Base-by-base conservation (phyloP, 257 asterid genomes). In the Mitragyna speciosa region DNA sequence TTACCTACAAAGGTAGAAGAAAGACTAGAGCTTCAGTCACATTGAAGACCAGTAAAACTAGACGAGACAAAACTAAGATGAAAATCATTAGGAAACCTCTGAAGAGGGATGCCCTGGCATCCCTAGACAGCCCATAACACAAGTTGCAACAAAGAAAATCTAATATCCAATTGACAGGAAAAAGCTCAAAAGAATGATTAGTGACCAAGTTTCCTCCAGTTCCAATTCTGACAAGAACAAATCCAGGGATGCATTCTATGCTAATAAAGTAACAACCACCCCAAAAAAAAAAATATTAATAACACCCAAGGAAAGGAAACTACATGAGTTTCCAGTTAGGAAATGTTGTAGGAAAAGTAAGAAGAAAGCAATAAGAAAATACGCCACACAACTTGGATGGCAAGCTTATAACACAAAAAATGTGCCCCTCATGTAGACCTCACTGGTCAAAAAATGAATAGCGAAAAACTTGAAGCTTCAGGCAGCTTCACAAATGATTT, bases 1-100 rank as follows among this genome's bases (percentile, higher is more conserved):
- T 93, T 70, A 93, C 89, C 99, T 95, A 87, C 84, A 84, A 68
- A 68, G 19, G 80, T 5, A 48, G 47, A 56, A 82, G 58, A 77
- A 9, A 56, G 78, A 76, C 73, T 33, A 54, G 73, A 70, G 73
- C 63, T 67, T 61, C 52, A 75, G 45, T 65, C 41, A 73, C 73
- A 33, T 61, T 19, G 52, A 65, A 61, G 47, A 51, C 59, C 83
- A 48, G 76, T 65, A 66, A 51, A 78, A n/a, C 41, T 22, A 72
- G 3, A 52, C n/a, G 14, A 72, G 45, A 72, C 7, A 26, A 70
- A 70, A 52, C 73, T 43, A 47, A 43, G 45, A n/a, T 16, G 43
- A 36, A 66, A 33, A 67, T 36, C 47, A 16, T 33, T 36, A 36
- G 9, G 49, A 33, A 39, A 20, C 12, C 15, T 70, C 26, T 41